These are phyloP conservation scores for Halophytophthora polymorphica DNA, from an alignment of 352 stramenopile genomes.

Conservation along the genomic window DNA sequence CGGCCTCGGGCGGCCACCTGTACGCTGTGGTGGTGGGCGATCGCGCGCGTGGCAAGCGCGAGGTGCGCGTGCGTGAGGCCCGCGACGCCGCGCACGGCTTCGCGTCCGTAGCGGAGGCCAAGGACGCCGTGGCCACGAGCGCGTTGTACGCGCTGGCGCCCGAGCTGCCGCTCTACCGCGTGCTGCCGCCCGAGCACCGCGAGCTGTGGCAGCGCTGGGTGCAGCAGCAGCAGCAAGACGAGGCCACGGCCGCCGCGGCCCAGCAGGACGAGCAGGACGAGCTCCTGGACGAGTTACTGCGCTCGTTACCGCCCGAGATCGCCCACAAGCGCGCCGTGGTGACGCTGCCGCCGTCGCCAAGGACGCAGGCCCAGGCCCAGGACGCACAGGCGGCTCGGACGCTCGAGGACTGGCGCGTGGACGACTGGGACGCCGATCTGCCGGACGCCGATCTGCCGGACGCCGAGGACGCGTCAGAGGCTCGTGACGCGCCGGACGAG, in stretches of 20 bases:
- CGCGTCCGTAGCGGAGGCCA: constrained; percentile 63
- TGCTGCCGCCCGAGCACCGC: constrained; percentile 87
- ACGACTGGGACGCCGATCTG: constrained; percentile 73
- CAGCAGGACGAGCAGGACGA: constrained; percentile 52
- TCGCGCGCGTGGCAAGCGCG: constrained; percentile 33
- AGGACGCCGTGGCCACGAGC: constrained; percentile 74
- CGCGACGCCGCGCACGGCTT: constrained; percentile 42
- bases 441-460: constrained; percentile 25
- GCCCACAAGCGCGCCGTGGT: constrained; percentile 28
- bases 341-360: not conserved
- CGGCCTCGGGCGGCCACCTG: constrained; percentile 24
- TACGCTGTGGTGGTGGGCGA: constrained; percentile 59
- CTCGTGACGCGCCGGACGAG: constrained; percentile 1
- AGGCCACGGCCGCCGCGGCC: constrained; percentile 28
- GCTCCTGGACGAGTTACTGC: constrained; percentile 50
- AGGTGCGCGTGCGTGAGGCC: constrained; percentile 37
- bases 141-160: constrained; percentile 88
- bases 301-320: constrained; percentile 48
- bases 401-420: constrained; percentile 55
- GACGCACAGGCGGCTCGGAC: constrained; percentile 3
- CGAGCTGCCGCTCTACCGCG: constrained; percentile 82
- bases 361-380: constrained; percentile 1
- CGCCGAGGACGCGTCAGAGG: constrained; percentile 3
- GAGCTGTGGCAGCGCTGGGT: constrained; percentile 86
- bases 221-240: constrained; percentile 32